Evolutionary conservation across 139 green algal genomes (phyloP).

Genomic region (Pleodorina starrii): DNA sequence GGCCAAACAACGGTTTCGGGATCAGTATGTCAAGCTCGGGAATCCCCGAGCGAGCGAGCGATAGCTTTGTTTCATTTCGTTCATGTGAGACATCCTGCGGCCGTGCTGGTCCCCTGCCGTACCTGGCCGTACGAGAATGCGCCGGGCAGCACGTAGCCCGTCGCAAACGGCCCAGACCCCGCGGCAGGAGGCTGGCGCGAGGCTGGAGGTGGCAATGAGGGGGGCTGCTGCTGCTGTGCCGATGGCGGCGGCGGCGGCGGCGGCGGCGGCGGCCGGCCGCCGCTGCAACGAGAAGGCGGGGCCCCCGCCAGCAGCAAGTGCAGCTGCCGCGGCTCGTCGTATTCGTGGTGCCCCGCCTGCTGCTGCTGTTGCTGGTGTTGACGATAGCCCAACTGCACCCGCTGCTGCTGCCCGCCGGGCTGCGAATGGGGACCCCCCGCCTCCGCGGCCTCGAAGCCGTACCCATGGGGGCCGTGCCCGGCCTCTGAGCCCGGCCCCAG

Average conservation of each 20-base stretch:
- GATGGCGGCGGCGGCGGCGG: not conserved
- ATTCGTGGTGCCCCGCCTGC: not conserved
- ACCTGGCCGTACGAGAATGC: conserved; percentile 21
- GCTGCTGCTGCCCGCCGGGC: not conserved
- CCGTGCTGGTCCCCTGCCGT: not conserved
- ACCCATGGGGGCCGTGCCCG: not conserved
- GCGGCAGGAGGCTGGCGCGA: not conserved
- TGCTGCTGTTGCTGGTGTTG: conserved; percentile 2
- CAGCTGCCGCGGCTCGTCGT: not conserved
- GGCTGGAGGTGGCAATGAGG: not conserved
- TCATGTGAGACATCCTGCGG: not conserved
- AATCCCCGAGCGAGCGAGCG: too few relatives aligned
- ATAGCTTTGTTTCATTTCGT: too few relatives aligned
- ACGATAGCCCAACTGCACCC: not conserved
- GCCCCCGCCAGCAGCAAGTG: not conserved
- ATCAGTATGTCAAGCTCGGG: too few relatives aligned
- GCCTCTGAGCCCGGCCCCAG: not conserved
- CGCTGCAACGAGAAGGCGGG: too few relatives aligned
- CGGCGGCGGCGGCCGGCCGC: not conserved
- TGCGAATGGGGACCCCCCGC: not conserved
- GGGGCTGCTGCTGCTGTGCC: not conserved
- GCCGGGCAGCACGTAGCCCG: not conserved
- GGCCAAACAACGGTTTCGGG: too few relatives aligned
- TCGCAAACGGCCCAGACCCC: not conserved
- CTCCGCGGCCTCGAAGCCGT: not conserved